Conservation (phyloP, 106 monocot genomes). For the Dioscorea alata region DNA sequence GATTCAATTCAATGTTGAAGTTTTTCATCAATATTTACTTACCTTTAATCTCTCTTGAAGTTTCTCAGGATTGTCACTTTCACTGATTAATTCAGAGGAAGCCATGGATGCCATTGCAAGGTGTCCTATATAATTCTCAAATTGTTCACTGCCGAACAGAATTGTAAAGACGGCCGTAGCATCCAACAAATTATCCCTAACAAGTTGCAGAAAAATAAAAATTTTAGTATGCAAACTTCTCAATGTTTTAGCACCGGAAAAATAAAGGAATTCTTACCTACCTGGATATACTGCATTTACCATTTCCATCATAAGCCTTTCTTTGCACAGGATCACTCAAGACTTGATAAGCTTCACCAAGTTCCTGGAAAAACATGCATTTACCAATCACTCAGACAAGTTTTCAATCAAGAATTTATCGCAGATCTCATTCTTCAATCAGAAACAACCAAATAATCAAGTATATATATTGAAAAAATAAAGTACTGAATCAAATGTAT, state of each 20-base stretch:
- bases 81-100: slow-evolving; percentile 45
- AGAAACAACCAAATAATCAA: no score
- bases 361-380: slow-evolving; percentile 26
- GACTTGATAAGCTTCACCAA: slow-evolving; percentile 90
- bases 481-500: no score
- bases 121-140: slow-evolving; percentile 84
- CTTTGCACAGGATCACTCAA: slow-evolving; percentile 67
- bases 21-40: slow-evolving; percentile 2
- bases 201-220: neutral
- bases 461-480: no score
- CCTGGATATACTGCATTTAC: slow-evolving; percentile 58
- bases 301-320: slow-evolving; percentile 58
- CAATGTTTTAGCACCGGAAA: no score
- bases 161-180: slow-evolving; percentile 68
- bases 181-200: slow-evolving; percentile 75
- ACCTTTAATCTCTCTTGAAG: slow-evolving; percentile 73
- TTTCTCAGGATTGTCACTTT: slow-evolving; percentile 44
- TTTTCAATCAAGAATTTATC: neutral
- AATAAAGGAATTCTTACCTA: slow-evolving; percentile 10
- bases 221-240: no score
- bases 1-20: neutral
- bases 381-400: neutral
- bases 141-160: slow-evolving; percentile 82
- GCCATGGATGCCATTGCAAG: slow-evolving; percentile 69
- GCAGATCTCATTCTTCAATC: neutral